Evolutionary conservation across 1,139 yeast genomes (phyloP), one percentile per base, ranked within the genome.

Genomic region (Pichia sp.): DNA sequence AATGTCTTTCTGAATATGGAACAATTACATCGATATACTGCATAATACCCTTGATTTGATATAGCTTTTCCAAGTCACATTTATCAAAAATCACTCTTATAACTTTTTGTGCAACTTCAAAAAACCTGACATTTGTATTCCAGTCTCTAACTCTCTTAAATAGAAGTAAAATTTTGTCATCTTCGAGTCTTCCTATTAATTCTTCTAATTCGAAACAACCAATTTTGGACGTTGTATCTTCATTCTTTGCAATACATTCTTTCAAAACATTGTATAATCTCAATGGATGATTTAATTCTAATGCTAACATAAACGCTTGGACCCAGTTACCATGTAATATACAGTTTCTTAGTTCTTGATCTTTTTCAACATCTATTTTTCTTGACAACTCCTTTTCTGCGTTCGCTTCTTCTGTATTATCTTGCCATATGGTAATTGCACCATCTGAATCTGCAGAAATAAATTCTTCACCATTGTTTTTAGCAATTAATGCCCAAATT

Each of bases 371-470:
- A 51, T 72, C 74, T 41, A 66, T 56, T 49, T 76, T 81, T 48
- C 70, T 74, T 31, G 62, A 56, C 35, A 64, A 65, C 49, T 74
- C 76, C 47, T 70, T 72, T 45, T 69, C 70, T 41, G 69, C 72
- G 38, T 64, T 62, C 40, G 71, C 70, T 56, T 82, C 87, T 45
- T 78, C 89, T 2, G 95, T 85, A 54, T 82, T 80, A 62, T 91
- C 98, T 42, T 69, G 68, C 98, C 98, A 91, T 35, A 84, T 69
- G 37, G 86, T 84, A 49, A 91, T 73, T 35, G 86, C 82, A 40
- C 97, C 96, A 62, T 91, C 97, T 1, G 96, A 96, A 61, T 93
- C 97, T 1, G 96, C 97, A 42, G 88, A 77, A 1, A 86, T 75
- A 45, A 91, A 72, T 41, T 72, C 71, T 13, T 72, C 72, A 21